These are phyloP conservation scores for Gymnopilus dilepis DNA, from an alignment of 768 basidiomycete genomes.

Conservation along the genomic window DNA sequence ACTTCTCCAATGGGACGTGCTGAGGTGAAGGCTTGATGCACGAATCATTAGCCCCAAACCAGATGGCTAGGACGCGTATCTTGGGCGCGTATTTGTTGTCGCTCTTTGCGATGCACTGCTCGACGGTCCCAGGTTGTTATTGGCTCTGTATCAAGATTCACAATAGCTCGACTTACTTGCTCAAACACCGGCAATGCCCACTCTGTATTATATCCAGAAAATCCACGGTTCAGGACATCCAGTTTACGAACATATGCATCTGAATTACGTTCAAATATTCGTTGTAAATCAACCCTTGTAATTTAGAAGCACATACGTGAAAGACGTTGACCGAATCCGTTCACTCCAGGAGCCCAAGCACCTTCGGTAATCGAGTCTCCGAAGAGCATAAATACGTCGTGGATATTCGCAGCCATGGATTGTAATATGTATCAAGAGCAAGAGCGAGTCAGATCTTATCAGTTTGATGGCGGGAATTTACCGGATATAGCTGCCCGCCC, in stretches of 20 bases:
- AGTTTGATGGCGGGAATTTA: neutral
- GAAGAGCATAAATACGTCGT: conserved; percentile 75
- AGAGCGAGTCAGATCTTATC: neutral
- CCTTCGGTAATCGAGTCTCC: conserved; percentile 85
- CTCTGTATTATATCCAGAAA: conserved; percentile 84
- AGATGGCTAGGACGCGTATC: conserved; percentile 79
- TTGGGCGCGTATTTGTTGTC: conserved; percentile 55
- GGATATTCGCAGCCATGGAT: conserved; percentile 59
- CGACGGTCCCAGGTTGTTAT: too few species aligned
- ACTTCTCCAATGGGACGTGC: conserved; percentile 75
- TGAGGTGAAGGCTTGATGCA: conserved; percentile 67
- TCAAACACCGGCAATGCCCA: conserved; percentile 85
- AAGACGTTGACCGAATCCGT: conserved; percentile 73
- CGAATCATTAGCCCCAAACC: conserved; percentile 93
- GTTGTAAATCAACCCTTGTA: neutral
- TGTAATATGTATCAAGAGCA: neutral
- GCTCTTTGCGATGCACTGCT: conserved; percentile 63
- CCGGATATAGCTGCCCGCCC: conserved; percentile 18
- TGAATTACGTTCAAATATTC: too few species aligned
- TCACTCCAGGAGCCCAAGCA: conserved; percentile 53
- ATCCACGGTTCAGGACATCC: conserved; percentile 87
- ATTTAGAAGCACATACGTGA: conserved; percentile 51
- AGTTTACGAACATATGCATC: conserved; percentile 81
- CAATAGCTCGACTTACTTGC: too few species aligned
- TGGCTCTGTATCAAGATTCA: too few species aligned